These are phyloP conservation scores for Glaciozyma martinii DNA, from an alignment of 768 basidiomycete species.

Conservation along the genomic window DNA sequence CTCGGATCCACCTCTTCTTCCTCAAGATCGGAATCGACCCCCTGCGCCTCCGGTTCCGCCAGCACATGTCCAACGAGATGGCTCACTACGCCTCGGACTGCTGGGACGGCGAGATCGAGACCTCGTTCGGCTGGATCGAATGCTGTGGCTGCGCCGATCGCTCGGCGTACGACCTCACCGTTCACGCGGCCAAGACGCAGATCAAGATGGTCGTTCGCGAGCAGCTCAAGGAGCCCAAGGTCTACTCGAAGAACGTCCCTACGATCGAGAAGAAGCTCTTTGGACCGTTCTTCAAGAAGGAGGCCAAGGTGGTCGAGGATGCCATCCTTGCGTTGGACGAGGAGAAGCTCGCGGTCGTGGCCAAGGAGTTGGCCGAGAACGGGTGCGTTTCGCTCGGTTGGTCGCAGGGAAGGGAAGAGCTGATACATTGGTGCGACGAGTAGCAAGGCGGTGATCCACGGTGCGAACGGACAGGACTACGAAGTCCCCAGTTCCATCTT, in stretches of 20 bases:
- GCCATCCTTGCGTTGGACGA: constrained; percentile 60
- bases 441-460: no score
- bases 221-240: constrained; percentile 71
- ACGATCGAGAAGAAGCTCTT: constrained; percentile 79
- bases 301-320: constrained; percentile 59
- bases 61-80: constrained; percentile 99
- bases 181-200: constrained; percentile 76
- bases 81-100: constrained; percentile 98
- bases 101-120: constrained; percentile 98
- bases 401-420: not conserved
- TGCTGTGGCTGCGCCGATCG: constrained; percentile 99
- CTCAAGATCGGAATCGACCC: constrained; percentile 83
- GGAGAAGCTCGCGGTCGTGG: constrained; percentile 54
- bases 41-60: constrained; percentile 74
- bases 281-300: constrained; percentile 80
- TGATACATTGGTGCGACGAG: not conserved
- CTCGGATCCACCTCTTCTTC: constrained; percentile 80
- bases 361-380: constrained; percentile 56
- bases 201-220: constrained; percentile 76
- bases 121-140: constrained; percentile 90
- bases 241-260: constrained; percentile 67
- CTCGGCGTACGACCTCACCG: constrained; percentile 88
- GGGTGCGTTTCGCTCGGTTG: constrained; percentile 50
- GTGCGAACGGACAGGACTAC: constrained; percentile 58
- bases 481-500: constrained; percentile 63